Conservation (phyloP, 2,329 filamentous ascomycete species). For the Cladophialophora carrionii region DNA sequence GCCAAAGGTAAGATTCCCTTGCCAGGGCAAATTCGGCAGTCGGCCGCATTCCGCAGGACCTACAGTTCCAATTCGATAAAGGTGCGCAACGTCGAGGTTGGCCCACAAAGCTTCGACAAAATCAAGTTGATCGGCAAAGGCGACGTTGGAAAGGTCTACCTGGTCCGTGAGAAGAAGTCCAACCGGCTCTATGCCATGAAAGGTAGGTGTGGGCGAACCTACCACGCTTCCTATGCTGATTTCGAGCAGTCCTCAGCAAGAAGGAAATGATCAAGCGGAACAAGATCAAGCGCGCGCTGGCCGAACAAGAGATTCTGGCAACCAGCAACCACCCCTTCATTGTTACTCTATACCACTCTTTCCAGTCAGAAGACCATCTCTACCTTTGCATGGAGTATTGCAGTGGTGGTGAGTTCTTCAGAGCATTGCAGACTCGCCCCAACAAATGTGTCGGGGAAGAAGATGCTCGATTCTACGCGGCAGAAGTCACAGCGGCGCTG, state of each 20-base stretch:
- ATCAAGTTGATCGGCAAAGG: constrained; percentile 99
- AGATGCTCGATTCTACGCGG: constrained; percentile 94
- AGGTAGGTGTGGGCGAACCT: constrained; percentile 59
- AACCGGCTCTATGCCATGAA: constrained; percentile 97
- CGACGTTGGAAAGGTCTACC: constrained; percentile 96
- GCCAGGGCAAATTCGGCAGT: constrained; percentile 66
- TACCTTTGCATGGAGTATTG: constrained; percentile 99
- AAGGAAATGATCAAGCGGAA: constrained; percentile 99
- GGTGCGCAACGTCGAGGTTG: constrained; percentile 93
- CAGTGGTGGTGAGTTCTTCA: constrained; percentile 97
- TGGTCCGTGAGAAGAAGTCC: constrained; percentile 98
- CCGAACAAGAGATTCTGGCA: constrained; percentile 95
- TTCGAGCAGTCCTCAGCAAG: constrained; percentile 81
- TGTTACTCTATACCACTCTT: constrained; percentile 96
- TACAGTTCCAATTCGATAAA: constrained; percentile 99
- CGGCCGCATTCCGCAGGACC: constrained; percentile 82
- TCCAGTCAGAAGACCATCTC: constrained; percentile 97
- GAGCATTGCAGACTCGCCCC: constrained; percentile 90
- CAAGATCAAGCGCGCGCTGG: constrained; percentile 98
- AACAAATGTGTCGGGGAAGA: constrained; percentile 98
- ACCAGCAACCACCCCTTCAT: constrained; percentile 99
- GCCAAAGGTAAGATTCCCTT: constrained; percentile 63
- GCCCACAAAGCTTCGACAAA: constrained; percentile 96
- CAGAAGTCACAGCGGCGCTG: constrained; percentile 92
- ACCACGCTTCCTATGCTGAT: constrained; percentile 45